Percentiles rank a stretch among this genome's conserved stretches.
These are phyloP conservation scores for Phytophthora ohioensis DNA, from an alignment of 352 stramenopile genomes.

Conservation along the genomic window DNA sequence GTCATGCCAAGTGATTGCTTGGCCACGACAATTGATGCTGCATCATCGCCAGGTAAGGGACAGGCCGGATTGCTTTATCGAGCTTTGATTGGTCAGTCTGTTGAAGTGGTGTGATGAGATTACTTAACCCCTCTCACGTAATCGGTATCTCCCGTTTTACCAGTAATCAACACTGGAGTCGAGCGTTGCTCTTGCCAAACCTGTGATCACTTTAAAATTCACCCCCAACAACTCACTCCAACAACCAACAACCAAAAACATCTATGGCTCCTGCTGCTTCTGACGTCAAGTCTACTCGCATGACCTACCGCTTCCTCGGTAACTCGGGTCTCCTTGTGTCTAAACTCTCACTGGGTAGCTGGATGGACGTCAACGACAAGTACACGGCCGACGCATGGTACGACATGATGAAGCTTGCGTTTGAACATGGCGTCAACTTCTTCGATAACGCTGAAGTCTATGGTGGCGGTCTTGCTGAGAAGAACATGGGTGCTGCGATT, in stretches of 20 bases:
- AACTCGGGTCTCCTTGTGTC: slow-evolving; percentile 40
- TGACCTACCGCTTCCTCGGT: neutral
- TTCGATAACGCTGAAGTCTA: slow-evolving; percentile 55
- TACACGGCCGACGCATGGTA: slow-evolving; percentile 31
- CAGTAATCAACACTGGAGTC: no score
- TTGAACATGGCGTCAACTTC: slow-evolving; percentile 59
- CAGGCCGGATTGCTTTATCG: no score
- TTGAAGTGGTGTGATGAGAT: no score
- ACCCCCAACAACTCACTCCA: neutral
- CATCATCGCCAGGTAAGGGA: no score
- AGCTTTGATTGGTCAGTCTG: no score
- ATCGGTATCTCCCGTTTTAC: no score
- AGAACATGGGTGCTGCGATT: slow-evolving; percentile 43
- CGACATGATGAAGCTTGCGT: slow-evolving; percentile 44
- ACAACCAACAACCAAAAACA: neutral
- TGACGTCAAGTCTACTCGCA: neutral
- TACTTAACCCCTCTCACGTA: no score
- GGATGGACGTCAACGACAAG: slow-evolving; percentile 33
- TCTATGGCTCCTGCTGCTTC: neutral
- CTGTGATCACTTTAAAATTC: no score
- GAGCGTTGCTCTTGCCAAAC: no score
- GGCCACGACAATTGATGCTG: no score
- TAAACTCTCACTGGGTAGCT: slow-evolving; percentile 40
- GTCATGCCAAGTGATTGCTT: no score
- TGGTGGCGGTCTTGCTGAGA: slow-evolving; percentile 39